These are phyloP conservation scores for Cordyceps fumosorosea DNA, from an alignment of 2,329 filamentous ascomycete genomes.

Conservation along the genomic window DNA sequence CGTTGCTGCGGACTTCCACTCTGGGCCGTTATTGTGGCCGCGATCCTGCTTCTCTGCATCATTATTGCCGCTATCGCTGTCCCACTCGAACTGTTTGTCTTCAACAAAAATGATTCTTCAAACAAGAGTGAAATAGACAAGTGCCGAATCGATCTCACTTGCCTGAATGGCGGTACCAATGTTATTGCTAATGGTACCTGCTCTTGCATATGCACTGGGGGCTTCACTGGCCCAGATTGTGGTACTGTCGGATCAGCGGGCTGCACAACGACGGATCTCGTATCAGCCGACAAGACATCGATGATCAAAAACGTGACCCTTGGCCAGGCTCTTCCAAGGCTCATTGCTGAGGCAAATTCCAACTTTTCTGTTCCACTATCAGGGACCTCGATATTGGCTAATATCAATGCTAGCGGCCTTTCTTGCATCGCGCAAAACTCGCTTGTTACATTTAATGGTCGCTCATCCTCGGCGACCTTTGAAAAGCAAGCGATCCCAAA, in stretches of 20 bases:
- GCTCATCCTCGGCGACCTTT: constrained; percentile 30
- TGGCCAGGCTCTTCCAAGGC: constrained; percentile 68
- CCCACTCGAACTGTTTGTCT: constrained; percentile 60
- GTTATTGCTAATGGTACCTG: constrained; percentile 63
- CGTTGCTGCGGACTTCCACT: constrained; percentile 78
- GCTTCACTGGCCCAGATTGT: constrained; percentile 63
- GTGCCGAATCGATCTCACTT: constrained; percentile 58
- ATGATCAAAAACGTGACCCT: constrained; percentile 64
- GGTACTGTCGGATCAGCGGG: constrained; percentile 39
- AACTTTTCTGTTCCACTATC: constrained; percentile 75
- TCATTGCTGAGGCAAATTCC: constrained; percentile 57
- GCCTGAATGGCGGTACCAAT: constrained; percentile 75
- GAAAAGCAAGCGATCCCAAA: neutral
- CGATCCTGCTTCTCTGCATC: constrained; percentile 61
- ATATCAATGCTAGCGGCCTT: constrained; percentile 68
- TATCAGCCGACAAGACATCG: constrained; percentile 31
- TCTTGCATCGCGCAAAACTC: constrained; percentile 83
- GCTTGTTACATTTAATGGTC: constrained; percentile 73
- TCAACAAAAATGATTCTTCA: constrained; percentile 38
- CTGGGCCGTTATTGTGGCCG: constrained; percentile 65
- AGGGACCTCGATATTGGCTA: constrained; percentile 60
- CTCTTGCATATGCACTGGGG: constrained; percentile 82
- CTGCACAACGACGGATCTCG: constrained; percentile 45
- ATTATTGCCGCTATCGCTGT: constrained; percentile 77
- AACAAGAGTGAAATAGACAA: constrained; percentile 34